phyloP scores from a whole-genome alignment of 2,329 filamentous ascomycete species.

The Microsporum audouinii region DNA sequence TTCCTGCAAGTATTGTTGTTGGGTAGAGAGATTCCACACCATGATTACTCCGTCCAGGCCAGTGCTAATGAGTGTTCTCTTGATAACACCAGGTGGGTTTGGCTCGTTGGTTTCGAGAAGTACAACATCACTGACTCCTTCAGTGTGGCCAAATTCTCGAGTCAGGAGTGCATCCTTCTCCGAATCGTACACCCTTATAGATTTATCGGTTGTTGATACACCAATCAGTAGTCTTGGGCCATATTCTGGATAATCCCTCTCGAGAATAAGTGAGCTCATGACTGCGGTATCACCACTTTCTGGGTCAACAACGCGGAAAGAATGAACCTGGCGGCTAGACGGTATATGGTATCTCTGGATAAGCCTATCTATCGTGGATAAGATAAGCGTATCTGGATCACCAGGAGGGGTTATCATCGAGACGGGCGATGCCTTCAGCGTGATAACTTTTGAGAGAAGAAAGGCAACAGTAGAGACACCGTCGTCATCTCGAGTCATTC shows the following conservation, averaged over 20 bases:
- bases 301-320: slow-evolving; percentile 74
- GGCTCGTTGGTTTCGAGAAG: slow-evolving; percentile 44
- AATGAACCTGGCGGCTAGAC: slow-evolving; percentile 57
- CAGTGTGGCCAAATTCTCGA: slow-evolving; percentile 89
- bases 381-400: slow-evolving; percentile 43
- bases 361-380: slow-evolving; percentile 53
- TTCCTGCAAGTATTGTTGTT: slow-evolving; percentile 22
- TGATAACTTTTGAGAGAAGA: slow-evolving; percentile 62
- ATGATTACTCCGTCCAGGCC: slow-evolving; percentile 73
- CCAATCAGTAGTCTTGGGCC: slow-evolving; percentile 61
- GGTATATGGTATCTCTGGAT: slow-evolving; percentile 50
- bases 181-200: slow-evolving; percentile 76
- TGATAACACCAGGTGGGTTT: slow-evolving; percentile 35
- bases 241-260: slow-evolving; percentile 42
- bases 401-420: slow-evolving; percentile 66
- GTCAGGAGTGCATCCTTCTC: slow-evolving; percentile 67
- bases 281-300: slow-evolving; percentile 71
- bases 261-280: slow-evolving; percentile 61
- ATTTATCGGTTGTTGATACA: slow-evolving; percentile 93
- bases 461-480: slow-evolving; percentile 56
- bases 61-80: slow-evolving; percentile 52
- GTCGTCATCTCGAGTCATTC: slow-evolving; percentile 53
- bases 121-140: slow-evolving; percentile 77
- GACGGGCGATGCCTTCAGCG: slow-evolving; percentile 73
- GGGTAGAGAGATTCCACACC: slow-evolving; percentile 50